phyloP scores from a whole-genome alignment of 2,329 filamentous ascomycete species.

The Lasiodiplodia citricola region DNA sequence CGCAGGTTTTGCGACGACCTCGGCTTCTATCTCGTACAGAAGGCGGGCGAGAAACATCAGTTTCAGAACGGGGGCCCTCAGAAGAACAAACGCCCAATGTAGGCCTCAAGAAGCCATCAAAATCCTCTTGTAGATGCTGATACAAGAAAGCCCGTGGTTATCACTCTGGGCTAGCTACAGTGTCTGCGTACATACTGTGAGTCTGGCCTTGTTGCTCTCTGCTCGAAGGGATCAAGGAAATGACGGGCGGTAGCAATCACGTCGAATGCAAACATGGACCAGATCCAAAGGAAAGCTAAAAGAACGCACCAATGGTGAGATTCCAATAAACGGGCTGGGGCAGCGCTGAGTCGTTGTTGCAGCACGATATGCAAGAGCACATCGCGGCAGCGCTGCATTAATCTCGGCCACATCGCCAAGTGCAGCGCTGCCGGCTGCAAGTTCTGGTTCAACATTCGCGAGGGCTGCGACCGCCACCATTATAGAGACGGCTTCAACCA shows the following conservation, averaged over 20 bases:
- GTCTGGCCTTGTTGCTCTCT: too few species aligned
- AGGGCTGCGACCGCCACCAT: not conserved
- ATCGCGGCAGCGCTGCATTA: not conserved
- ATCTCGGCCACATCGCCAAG: slow-evolving; percentile 4
- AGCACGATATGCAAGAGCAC: not conserved
- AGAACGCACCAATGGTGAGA: slow-evolving; percentile 5
- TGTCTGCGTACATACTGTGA: too few species aligned
- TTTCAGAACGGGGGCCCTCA: not conserved
- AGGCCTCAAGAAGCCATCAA: not conserved
- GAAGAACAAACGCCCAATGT: not conserved
- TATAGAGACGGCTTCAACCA: slow-evolving; percentile 7
- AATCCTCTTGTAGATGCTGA: not conserved
- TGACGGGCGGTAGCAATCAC: too few species aligned
- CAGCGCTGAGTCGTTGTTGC: not conserved
- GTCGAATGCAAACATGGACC: not conserved
- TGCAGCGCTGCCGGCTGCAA: not conserved
- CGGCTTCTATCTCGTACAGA: not conserved
- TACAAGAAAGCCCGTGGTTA: not conserved
- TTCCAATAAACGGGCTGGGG: not conserved
- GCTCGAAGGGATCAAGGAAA: not conserved
- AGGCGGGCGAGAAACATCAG: not conserved
- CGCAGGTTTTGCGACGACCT: not conserved
- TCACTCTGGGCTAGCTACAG: too few species aligned
- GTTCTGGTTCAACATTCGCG: slow-evolving; percentile 9
- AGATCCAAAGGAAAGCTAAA: not conserved